A percentile compares a stretch with the other conserved stretches of the same genome.
phyloP scores from a whole-genome alignment of 495 filamentous ascomycete genomes.

The Bombardia bombarda region DNA sequence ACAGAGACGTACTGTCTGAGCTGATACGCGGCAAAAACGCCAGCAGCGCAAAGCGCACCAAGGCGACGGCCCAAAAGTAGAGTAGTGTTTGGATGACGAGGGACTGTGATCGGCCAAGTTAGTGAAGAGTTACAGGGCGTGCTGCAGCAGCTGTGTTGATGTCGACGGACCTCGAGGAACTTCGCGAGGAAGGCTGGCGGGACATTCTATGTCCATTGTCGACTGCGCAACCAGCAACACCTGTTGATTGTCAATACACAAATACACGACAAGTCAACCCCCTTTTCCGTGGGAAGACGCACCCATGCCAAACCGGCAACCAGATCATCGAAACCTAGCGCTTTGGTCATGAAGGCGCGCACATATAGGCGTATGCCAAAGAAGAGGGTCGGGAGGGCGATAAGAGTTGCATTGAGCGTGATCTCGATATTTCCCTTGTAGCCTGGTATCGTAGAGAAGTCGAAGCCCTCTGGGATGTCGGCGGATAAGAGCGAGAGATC shows the following conservation, averaged over 20 bases:
- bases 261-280: background rate
- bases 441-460: conserved; percentile 6
- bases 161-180: conserved; percentile 17
- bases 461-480: background rate
- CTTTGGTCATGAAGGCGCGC: conserved; percentile 19
- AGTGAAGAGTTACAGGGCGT: no score
- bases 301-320: conserved; percentile 19
- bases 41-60: conserved; percentile 21
- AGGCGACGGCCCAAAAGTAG: conserved; percentile 20
- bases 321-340: conserved; percentile 22
- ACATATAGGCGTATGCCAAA: conserved; percentile 18
- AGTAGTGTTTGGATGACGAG: conserved; percentile 16
- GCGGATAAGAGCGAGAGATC: conserved; percentile 7
- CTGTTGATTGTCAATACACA: background rate
- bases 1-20: conserved; percentile 20
- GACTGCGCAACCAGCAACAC: background rate
- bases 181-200: conserved; percentile 5
- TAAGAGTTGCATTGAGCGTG: conserved; percentile 16
- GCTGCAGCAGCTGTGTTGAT: no score
- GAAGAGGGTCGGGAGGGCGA: conserved; percentile 19
- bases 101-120: conserved; percentile 6
- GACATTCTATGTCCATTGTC: conserved; percentile 5
- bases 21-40: conserved; percentile 21
- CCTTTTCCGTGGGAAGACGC: background rate
- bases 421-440: conserved; percentile 11